Evolutionary conservation across 768 basidiomycete species (phyloP).

Genomic region (Tylopilus vinaceipallidus): DNA sequence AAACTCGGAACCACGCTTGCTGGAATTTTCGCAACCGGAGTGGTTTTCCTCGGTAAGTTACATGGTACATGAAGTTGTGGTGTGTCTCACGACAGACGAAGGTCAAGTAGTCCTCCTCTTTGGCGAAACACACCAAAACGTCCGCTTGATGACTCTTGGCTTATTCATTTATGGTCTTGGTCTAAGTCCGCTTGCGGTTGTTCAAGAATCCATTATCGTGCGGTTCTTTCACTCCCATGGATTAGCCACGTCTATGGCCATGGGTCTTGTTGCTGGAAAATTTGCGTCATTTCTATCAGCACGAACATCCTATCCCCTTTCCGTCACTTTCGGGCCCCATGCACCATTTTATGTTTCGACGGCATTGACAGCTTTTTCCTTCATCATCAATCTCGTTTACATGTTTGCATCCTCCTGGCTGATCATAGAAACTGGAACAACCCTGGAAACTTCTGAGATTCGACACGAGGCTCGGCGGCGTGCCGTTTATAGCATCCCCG

Average conservation of each 20-base stretch:
- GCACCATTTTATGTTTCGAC: slow-evolving; percentile 77
- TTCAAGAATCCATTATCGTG: slow-evolving; percentile 83
- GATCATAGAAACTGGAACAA: slow-evolving; percentile 55
- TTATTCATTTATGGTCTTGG: slow-evolving; percentile 81
- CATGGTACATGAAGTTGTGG: not conserved
- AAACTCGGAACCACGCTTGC: slow-evolving; percentile 69
- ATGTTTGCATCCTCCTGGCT: slow-evolving; percentile 64
- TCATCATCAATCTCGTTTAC: slow-evolving; percentile 67
- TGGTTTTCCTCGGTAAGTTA: slow-evolving; percentile 58
- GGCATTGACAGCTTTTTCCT: slow-evolving; percentile 60
- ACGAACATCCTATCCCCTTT: slow-evolving; percentile 73
- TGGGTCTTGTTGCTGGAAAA: slow-evolving; percentile 84
- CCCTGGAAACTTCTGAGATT: slow-evolving; percentile 63
- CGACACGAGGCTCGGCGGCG: slow-evolving; percentile 51
- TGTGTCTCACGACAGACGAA: slow-evolving; percentile 22
- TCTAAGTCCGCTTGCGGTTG: slow-evolving; percentile 75
- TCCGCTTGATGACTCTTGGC: slow-evolving; percentile 72
- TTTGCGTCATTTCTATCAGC: slow-evolving; percentile 74
- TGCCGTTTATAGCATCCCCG: slow-evolving; percentile 44
- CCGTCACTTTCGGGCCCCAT: slow-evolving; percentile 60
- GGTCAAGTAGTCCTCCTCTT: slow-evolving; percentile 67
- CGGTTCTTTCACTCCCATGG: slow-evolving; percentile 78
- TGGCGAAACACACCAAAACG: slow-evolving; percentile 57
- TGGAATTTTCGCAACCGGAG: slow-evolving; percentile 71
- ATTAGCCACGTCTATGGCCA: slow-evolving; percentile 71